Conservation (phyloP, 768 basidiomycete genomes). For the Auriculariales sp. region DNA sequence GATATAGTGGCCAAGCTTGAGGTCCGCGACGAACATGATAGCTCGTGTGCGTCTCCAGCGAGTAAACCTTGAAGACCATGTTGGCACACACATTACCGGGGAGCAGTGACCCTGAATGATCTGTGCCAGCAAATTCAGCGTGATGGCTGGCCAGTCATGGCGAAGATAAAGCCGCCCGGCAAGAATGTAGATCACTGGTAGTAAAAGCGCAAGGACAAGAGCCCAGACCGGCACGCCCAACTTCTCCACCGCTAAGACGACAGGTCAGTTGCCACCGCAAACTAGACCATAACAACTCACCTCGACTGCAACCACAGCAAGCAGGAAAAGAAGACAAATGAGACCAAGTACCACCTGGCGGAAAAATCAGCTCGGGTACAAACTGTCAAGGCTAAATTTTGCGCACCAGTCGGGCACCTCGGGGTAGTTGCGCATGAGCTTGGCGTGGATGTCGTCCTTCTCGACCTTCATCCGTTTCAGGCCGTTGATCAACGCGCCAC, state of each 20-base stretch:
- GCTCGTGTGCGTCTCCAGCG: constrained; percentile 67
- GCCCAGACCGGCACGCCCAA: constrained; percentile 83
- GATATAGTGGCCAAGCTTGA: constrained; percentile 90
- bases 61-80: constrained; percentile 86
- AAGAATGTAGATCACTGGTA: constrained; percentile 72
- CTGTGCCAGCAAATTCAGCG: constrained; percentile 78
- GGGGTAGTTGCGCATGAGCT: constrained; percentile 86
- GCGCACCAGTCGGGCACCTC: constrained; percentile 89
- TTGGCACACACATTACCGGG: constrained; percentile 81
- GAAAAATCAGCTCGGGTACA: too few species aligned
- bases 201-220: constrained; percentile 46
- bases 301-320: constrained; percentile 64
- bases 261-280: background rate
- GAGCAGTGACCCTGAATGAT: constrained; percentile 75
- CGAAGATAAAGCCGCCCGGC: constrained; percentile 84
- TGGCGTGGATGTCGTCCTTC: constrained; percentile 87
- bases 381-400: too few species aligned
- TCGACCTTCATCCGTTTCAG: constrained; percentile 61
- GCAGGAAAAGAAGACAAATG: constrained; percentile 53
- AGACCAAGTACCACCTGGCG: constrained; percentile 63
- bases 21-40: constrained; percentile 68
- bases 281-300: constrained; percentile 20
- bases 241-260: constrained; percentile 50
- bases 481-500: constrained; percentile 55
- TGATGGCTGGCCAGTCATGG: constrained; percentile 80